Percentiles rank a stretch among this genome's conserved stretches.
Evolutionary conservation across 75 land plant species (phyloP).

Genomic region (Pseudotsuga menziesii): DNA sequence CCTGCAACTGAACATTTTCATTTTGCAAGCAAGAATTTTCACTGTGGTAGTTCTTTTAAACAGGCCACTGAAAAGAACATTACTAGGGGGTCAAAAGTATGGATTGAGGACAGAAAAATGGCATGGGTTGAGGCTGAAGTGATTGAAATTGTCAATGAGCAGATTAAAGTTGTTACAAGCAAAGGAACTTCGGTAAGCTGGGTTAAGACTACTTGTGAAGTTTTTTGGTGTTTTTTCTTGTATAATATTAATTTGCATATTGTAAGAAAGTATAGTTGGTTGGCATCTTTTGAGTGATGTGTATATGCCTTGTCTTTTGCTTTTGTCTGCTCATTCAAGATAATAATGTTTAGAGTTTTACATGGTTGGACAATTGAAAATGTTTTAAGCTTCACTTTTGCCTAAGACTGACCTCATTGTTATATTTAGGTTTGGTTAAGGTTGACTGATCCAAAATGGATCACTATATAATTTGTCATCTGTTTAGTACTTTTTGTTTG

Average conservation of each 20-base stretch:
- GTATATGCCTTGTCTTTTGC: background rate
- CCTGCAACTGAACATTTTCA: background rate
- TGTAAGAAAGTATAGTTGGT: background rate
- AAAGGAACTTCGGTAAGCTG: constrained; percentile 24
- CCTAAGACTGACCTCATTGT: too few species aligned
- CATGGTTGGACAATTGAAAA: too few species aligned
- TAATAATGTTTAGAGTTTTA: too few species aligned
- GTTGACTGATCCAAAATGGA: too few species aligned
- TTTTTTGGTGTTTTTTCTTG: background rate
- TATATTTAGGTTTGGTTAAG: too few species aligned
- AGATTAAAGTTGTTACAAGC: constrained; percentile 17
- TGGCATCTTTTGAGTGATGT: background rate
- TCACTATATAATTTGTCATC: too few species aligned
- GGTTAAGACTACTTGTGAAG: background rate
- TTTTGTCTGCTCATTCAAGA: too few species aligned
- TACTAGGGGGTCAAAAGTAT: constrained; percentile 43
- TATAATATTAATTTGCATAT: background rate
- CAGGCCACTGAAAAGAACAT: constrained; percentile 41
- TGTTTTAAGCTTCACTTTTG: too few species aligned
- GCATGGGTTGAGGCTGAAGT: constrained; percentile 55
- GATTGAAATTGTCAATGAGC: constrained; percentile 26
- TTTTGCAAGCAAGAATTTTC: background rate
- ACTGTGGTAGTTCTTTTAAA: constrained; percentile 1
- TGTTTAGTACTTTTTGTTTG: too few species aligned
- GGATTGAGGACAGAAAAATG: constrained; percentile 40